Conservation (phyloP, 441 rosid species). For the Sinapis alba region DNA sequence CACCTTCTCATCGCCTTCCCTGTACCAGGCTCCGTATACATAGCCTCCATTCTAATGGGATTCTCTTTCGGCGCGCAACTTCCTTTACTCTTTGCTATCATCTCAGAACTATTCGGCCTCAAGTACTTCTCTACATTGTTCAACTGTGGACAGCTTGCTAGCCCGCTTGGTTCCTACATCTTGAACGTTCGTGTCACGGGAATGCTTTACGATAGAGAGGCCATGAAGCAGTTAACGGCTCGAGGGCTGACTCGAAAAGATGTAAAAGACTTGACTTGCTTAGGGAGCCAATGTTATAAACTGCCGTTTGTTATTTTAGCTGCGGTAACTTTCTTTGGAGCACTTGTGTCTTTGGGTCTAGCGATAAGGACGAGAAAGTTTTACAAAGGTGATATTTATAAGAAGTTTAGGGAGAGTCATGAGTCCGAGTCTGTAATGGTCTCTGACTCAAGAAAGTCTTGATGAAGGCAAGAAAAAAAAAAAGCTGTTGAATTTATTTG, state of each 20-base stretch:
- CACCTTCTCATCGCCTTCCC: constrained; percentile 82
- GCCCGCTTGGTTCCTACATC: constrained; percentile 79
- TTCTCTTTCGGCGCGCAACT: constrained; percentile 83
- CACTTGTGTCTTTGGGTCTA: constrained; percentile 59
- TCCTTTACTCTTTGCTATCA: constrained; percentile 72
- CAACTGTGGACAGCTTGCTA: constrained; percentile 86
- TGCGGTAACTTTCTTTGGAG: constrained; percentile 59
- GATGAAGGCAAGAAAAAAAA: not conserved
- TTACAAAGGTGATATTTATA: constrained; percentile 76
- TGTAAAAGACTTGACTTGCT: constrained; percentile 72
- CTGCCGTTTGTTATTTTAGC: constrained; percentile 62
- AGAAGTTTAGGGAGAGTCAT: constrained; percentile 60
- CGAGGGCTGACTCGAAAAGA: constrained; percentile 54
- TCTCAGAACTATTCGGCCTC: constrained; percentile 88
- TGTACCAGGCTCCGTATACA: constrained; percentile 66
- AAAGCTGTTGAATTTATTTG: constrained; percentile 15
- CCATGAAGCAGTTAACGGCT: constrained; percentile 52
- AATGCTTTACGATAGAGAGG: constrained; percentile 64
- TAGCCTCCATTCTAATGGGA: constrained; percentile 79
- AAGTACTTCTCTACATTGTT: constrained; percentile 87
- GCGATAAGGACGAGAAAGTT: constrained; percentile 70
- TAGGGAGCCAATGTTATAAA: constrained; percentile 67
- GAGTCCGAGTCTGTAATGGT: constrained; percentile 32
- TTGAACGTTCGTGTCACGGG: constrained; percentile 79
- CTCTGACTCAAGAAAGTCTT: constrained; percentile 25